phyloP scores from a whole-genome alignment of 768 basidiomycete species.

The Obba rivulosa region DNA sequence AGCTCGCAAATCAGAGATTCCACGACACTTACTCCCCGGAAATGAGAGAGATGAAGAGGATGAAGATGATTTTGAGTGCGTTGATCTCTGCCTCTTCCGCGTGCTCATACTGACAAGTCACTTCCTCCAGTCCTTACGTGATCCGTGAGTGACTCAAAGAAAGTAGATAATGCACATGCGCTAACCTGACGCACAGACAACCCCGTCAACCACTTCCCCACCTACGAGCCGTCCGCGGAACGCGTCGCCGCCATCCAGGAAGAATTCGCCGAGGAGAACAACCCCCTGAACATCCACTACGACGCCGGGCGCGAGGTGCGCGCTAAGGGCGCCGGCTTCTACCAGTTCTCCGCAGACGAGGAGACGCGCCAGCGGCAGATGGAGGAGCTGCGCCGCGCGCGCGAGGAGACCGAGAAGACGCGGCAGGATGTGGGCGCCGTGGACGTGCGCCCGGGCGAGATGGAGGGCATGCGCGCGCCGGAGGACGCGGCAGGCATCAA shows the following conservation, averaged over 20 bases:
- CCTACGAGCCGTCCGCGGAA: conserved; percentile 81
- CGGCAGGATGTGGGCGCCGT: conserved; percentile 56
- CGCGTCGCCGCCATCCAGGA: conserved; percentile 70
- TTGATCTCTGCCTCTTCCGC: conserved; percentile 11
- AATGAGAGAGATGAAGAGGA: conserved; percentile 30
- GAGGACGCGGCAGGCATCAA: conserved; percentile 8
- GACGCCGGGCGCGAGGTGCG: conserved; percentile 81
- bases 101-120: too few species aligned
- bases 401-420: conserved; percentile 66
- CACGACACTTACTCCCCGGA: conserved; percentile 51
- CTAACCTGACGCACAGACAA: conserved; percentile 47
- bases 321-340: conserved; percentile 85
- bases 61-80: conserved; percentile 44
- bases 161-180: too few species aligned
- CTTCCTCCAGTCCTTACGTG: conserved; percentile 15
- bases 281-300: conserved; percentile 73
- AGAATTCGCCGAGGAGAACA: conserved; percentile 62
- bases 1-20: conserved; percentile 68
- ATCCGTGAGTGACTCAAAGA: conserved; percentile 14
- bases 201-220: conserved; percentile 81
- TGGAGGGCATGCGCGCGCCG: conserved; percentile 65
- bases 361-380: conserved; percentile 73
- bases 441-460: conserved; percentile 61
- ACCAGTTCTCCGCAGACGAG: conserved; percentile 86
- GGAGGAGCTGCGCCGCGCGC: conserved; percentile 66